Conservation (phyloP, 2,329 filamentous ascomycete species). For the Fusarium brachygibbosum region DNA sequence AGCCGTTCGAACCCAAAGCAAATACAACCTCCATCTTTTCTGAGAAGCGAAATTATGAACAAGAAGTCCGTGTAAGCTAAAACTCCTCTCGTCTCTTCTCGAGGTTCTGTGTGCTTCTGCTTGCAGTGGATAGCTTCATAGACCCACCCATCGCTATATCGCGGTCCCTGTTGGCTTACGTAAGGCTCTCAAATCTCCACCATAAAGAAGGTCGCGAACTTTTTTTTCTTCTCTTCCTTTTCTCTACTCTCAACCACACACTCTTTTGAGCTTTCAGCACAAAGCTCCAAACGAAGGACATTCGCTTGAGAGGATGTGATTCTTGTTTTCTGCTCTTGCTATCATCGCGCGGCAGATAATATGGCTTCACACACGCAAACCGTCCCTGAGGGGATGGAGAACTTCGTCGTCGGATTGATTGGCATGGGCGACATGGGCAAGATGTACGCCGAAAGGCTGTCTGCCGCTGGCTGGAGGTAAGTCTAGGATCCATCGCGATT, state of each 20-base stretch:
- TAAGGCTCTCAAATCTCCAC: constrained; percentile 41
- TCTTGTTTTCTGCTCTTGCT: constrained; percentile 43
- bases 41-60: constrained; percentile 15
- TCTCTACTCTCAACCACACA: constrained; percentile 28
- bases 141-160: constrained; percentile 45
- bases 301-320: constrained; percentile 49
- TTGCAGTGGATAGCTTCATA: constrained; percentile 42
- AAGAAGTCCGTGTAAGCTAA: constrained; percentile 9
- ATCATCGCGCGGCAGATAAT: constrained; percentile 45
- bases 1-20: constrained; percentile 82
- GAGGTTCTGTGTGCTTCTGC: constrained; percentile 31
- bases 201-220: constrained; percentile 44
- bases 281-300: constrained; percentile 27
- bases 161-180: constrained; percentile 34
- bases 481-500: constrained; percentile 44
- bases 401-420: constrained; percentile 90
- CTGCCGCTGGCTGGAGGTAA: constrained; percentile 95
- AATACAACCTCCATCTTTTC: constrained; percentile 67
- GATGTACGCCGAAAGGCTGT: constrained; percentile 94
- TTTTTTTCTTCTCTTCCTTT: constrained; percentile 41
- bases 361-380: constrained; percentile 50
- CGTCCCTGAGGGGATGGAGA: constrained; percentile 67
- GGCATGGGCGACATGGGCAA: constrained; percentile 99
- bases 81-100: background rate
- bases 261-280: constrained; percentile 31